Percentiles rank a stretch among this genome's conserved stretches.
phyloP scores from a whole-genome alignment of 306 rosid genomes.

The Pueraria montana region DNA sequence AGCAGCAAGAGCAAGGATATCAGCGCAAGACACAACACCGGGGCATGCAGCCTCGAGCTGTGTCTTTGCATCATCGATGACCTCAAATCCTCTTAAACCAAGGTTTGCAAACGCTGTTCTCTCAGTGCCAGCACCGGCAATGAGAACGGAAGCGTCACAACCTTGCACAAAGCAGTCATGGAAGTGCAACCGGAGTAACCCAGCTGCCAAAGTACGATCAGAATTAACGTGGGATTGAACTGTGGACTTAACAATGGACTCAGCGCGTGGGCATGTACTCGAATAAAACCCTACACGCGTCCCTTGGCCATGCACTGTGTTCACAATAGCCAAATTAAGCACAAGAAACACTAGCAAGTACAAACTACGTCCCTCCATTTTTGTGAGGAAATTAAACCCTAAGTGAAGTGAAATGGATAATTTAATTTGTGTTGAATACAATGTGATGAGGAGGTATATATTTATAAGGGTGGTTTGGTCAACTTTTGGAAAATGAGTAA shows the following conservation, averaged over 20 bases:
- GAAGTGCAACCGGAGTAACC: slow-evolving; percentile 59
- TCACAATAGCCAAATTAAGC: slow-evolving; percentile 14
- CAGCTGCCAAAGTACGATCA: slow-evolving; percentile 53
- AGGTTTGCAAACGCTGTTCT: slow-evolving; percentile 45
- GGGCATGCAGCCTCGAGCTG: slow-evolving; percentile 66
- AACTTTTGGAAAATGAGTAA: slow-evolving; percentile 7
- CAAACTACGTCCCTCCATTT: slow-evolving; percentile 20
- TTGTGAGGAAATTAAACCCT: neutral
- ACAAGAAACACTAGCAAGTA: slow-evolving; percentile 1
- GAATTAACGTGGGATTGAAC: slow-evolving; percentile 50
- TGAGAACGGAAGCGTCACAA: slow-evolving; percentile 61
- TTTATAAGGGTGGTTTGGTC: slow-evolving; percentile 20
- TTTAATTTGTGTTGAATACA: neutral
- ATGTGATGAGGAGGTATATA: neutral
- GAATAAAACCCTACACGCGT: slow-evolving; percentile 55
- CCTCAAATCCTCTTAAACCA: slow-evolving; percentile 56
- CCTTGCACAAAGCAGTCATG: slow-evolving; percentile 67
- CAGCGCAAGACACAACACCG: slow-evolving; percentile 67
- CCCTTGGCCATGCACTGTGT: slow-evolving; percentile 49
- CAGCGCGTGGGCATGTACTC: slow-evolving; percentile 49
- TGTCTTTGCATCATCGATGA: slow-evolving; percentile 59
- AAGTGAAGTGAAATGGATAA: neutral
- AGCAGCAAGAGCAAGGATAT: slow-evolving; percentile 64
- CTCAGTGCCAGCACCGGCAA: slow-evolving; percentile 44
- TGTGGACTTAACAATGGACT: slow-evolving; percentile 56